Conservation (phyloP, 805 yeast genomes). For the Barnettozyma vustinii region DNA sequence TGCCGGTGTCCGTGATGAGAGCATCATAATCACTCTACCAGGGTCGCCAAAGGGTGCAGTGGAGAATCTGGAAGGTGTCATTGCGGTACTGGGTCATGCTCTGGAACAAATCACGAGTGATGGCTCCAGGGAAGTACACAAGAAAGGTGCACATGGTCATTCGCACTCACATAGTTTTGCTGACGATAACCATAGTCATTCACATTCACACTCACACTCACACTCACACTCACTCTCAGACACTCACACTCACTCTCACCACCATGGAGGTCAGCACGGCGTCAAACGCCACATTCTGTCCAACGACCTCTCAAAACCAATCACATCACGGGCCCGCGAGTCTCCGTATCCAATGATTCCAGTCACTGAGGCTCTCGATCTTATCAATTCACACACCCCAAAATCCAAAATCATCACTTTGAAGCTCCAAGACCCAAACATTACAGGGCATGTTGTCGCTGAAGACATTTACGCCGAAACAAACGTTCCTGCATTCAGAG, state of each 20-base stretch:
- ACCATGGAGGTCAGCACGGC: constrained; percentile 17
- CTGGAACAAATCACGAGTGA: constrained; percentile 31
- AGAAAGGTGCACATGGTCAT: constrained; percentile 7
- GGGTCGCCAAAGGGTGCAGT: constrained; percentile 47
- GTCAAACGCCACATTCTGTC: constrained; percentile 36
- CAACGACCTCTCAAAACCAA: constrained; percentile 32
- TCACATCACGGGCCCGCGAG: constrained; percentile 36
- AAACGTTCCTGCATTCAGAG: constrained; percentile 44
- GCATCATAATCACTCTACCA: constrained; percentile 42
- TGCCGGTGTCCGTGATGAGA: constrained; percentile 37
- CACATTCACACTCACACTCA: constrained; percentile 11
- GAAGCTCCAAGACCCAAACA: constrained; percentile 25
- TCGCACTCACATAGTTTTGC: background rate
- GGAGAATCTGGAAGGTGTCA: constrained; percentile 38
- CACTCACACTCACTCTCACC: constrained; percentile 10
- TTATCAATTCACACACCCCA: constrained; percentile 32
- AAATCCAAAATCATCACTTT: constrained; percentile 21
- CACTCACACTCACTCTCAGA: constrained; percentile 6
- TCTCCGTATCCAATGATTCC: constrained; percentile 47
- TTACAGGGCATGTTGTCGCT: constrained; percentile 37
- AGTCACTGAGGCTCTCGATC: constrained; percentile 33
- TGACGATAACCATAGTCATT: background rate
- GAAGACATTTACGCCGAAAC: constrained; percentile 35
- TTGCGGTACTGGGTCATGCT: constrained; percentile 38
- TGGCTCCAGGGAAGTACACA: constrained; percentile 37